Conservation (phyloP, 768 basidiomycete species). For the Amanita pseudoporphyria region DNA sequence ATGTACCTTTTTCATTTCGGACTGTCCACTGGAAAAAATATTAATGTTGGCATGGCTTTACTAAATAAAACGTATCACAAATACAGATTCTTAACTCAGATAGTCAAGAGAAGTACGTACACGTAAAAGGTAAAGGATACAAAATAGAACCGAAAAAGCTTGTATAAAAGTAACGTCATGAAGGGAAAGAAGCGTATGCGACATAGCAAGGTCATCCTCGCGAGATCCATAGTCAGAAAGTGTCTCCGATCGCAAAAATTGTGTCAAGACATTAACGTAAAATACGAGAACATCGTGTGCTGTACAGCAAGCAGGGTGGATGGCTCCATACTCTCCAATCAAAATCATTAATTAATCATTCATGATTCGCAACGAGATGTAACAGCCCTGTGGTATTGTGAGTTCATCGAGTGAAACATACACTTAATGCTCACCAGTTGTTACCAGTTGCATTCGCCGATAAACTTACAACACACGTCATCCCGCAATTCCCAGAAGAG, state of each 20-base stretch:
- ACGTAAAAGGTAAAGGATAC: neutral
- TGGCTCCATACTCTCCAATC: neutral
- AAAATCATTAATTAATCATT: neutral
- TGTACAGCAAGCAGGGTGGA: neutral
- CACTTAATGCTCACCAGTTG: too few relatives aligned
- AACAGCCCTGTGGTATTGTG: neutral
- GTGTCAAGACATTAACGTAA: slow-evolving; percentile 7
- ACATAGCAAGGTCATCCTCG: neutral
- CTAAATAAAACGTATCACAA: neutral
- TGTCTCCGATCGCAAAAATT: neutral
- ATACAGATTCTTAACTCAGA: neutral
- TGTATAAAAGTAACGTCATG: neutral
- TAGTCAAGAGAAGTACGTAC: too few relatives aligned
- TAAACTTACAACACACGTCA: neutral
- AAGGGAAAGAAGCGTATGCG: neutral
- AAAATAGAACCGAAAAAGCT: neutral
- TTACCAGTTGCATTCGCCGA: neutral
- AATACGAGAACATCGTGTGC: neutral
- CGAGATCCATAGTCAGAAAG: neutral
- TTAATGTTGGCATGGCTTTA: neutral
- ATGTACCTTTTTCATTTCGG: neutral
- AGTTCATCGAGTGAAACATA: neutral
- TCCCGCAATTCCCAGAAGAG: neutral
- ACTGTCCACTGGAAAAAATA: neutral
- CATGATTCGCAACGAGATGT: neutral